Conservation (phyloP, 495 filamentous ascomycete genomes). For the Cryomyces minteri region DNA sequence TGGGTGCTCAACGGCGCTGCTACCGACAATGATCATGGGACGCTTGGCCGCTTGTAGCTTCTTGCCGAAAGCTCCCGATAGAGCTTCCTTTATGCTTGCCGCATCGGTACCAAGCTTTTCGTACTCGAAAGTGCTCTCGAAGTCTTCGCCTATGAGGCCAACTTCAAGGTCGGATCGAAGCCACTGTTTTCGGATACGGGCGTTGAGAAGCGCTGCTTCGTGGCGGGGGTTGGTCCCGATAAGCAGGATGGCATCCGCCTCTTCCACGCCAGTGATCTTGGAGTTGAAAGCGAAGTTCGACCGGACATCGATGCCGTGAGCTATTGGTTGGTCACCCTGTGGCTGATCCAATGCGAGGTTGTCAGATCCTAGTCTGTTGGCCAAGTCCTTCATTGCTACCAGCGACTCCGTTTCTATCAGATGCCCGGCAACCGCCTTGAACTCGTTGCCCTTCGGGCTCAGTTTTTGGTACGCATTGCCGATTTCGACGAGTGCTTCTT, state of each 20-base stretch:
- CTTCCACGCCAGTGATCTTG: slow-evolving; percentile 78
- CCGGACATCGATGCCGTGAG: slow-evolving; percentile 85
- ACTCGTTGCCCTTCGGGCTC: slow-evolving; percentile 70
- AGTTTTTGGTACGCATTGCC: slow-evolving; percentile 54
- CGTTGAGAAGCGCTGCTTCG: slow-evolving; percentile 87
- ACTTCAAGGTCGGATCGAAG: slow-evolving; percentile 86
- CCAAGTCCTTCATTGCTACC: slow-evolving; percentile 90
- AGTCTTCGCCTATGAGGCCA: slow-evolving; percentile 77
- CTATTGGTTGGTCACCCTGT: slow-evolving; percentile 59
- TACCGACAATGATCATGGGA: slow-evolving; percentile 92
- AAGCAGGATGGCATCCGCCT: slow-evolving; percentile 80
- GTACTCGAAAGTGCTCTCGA: slow-evolving; percentile 84
- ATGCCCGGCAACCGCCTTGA: slow-evolving; percentile 87
- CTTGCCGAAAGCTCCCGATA: slow-evolving; percentile 79
- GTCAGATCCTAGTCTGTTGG: slow-evolving; percentile 88
- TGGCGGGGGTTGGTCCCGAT: slow-evolving; percentile 88
- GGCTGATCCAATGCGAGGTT: slow-evolving; percentile 89
- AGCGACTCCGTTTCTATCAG: slow-evolving; percentile 80
- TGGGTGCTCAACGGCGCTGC: slow-evolving; percentile 68
- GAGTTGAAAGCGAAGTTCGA: slow-evolving; percentile 96
- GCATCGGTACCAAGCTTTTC: slow-evolving; percentile 70
- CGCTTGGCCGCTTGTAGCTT: slow-evolving; percentile 72
- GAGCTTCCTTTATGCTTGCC: slow-evolving; percentile 59
- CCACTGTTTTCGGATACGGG: slow-evolving; percentile 94
- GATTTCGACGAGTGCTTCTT: slow-evolving; percentile 80